Conservation (phyloP, 1,139 yeast genomes). For the Candida tropicalis region DNA sequence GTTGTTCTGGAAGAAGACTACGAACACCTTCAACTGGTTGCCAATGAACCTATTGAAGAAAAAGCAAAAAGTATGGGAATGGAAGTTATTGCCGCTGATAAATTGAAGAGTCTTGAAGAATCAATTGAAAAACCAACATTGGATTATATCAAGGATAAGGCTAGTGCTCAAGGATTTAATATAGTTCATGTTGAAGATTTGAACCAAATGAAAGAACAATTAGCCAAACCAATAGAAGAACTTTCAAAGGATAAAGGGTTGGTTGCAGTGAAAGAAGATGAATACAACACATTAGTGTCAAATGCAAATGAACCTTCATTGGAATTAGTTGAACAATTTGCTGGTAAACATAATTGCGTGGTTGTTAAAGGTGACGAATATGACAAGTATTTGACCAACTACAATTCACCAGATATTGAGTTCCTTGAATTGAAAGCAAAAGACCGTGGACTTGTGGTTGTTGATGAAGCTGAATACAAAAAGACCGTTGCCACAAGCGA, state of each 20-base stretch:
- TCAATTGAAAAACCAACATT: conserved; percentile 22
- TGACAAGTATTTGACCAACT: conserved; percentile 3
- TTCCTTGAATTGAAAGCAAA: conserved; percentile 13
- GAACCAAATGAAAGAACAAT: conserved; percentile 6
- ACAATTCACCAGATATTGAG: conserved; percentile 9
- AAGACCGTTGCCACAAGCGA: conserved; percentile 16
- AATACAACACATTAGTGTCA: conserved; percentile 17
- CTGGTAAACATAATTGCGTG: conserved; percentile 22
- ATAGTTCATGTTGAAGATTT: conserved; percentile 18
- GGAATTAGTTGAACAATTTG: conserved; percentile 36
- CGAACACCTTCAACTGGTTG: conserved; percentile 10
- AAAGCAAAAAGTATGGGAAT: conserved; percentile 16
- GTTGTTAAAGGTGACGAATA: conserved; percentile 18
- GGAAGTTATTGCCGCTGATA: conserved; percentile 8
- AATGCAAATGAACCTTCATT: conserved; percentile 25
- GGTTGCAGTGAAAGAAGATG: conserved; percentile 26
- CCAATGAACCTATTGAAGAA: conserved; percentile 15
- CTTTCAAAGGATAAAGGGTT: conserved; percentile 22
- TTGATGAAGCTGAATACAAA: conserved; percentile 16
- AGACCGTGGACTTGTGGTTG: conserved; percentile 12
- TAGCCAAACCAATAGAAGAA: conserved; percentile 16
- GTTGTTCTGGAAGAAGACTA: conserved; percentile 16
- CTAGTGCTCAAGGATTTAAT: conserved; percentile 11
- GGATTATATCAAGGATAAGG: conserved; percentile 23
- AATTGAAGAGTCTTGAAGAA: conserved; percentile 8